Percentiles rank a stretch among this genome's conserved stretches.
Evolutionary conservation across 345 rosid species (phyloP).

Genomic region (Citrus cavaleriei): DNA sequence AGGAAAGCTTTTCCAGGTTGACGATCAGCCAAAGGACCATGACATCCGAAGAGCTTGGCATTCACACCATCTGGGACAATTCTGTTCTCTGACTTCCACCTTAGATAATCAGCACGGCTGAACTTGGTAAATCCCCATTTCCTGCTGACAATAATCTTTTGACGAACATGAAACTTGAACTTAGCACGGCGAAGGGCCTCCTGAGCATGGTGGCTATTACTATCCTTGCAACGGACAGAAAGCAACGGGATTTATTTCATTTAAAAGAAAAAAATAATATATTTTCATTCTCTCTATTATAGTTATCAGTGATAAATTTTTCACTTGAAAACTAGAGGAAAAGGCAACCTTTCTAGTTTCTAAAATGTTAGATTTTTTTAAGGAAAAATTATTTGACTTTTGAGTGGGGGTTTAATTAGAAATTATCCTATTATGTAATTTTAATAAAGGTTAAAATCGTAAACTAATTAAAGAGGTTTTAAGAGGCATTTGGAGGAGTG

Average conservation of each 20-base stretch:
- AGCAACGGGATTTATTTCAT: slow-evolving; percentile 8
- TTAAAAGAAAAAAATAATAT: too few species aligned
- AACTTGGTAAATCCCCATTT: slow-evolving; percentile 60
- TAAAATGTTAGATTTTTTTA: too few species aligned
- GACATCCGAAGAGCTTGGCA: slow-evolving; percentile 31
- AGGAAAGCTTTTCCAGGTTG: slow-evolving; percentile 18
- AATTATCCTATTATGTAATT: too few species aligned
- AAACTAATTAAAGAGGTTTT: too few species aligned
- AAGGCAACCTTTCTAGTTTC: too few species aligned
- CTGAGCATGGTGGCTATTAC: slow-evolving; percentile 44
- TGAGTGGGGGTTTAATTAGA: too few species aligned
- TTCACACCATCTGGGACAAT: slow-evolving; percentile 51
- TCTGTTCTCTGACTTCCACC: slow-evolving; percentile 41
- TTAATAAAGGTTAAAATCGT: too few species aligned
- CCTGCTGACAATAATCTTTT: slow-evolving; percentile 62
- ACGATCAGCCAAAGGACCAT: slow-evolving; percentile 10
- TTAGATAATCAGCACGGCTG: slow-evolving; percentile 46
- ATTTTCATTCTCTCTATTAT: too few species aligned
- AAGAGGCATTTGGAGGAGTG: too few species aligned
- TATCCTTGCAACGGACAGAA: slow-evolving; percentile 53
- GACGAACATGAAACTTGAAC: slow-evolving; percentile 61
- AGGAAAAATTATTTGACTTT: too few species aligned
- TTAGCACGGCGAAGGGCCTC: slow-evolving; percentile 61
- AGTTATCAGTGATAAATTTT: too few species aligned
- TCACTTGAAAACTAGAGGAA: too few species aligned